A percentile compares a stretch with the other conserved stretches of the same genome.
These are phyloP conservation scores for Antitrichia curtipendula DNA, from an alignment of 225 moss, liverwort and hornwort genomes.

Conservation along the genomic window DNA sequence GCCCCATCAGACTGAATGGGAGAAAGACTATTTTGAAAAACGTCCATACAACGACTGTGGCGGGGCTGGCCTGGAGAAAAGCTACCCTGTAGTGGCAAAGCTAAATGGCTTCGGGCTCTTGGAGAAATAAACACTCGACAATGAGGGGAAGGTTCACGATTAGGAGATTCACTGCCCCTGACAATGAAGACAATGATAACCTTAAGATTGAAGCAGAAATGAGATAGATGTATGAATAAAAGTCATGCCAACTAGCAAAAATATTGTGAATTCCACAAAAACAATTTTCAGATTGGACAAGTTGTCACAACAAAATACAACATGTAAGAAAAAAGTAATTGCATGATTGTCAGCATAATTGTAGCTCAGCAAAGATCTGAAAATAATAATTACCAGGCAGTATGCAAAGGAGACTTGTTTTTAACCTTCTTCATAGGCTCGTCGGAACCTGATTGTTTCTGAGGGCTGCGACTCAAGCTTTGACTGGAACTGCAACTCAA, in stretches of 20 bases:
- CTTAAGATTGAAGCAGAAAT: not conserved
- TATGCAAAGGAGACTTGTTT: slow-evolving; percentile 28
- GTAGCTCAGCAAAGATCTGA: not conserved
- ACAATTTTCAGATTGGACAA: not conserved
- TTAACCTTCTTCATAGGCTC: slow-evolving; percentile 53
- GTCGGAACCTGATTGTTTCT: slow-evolving; percentile 30
- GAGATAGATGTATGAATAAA: not conserved
- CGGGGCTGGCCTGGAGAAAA: slow-evolving; percentile 6
- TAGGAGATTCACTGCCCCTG: slow-evolving; percentile 23
- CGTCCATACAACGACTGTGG: not conserved
- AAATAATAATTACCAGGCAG: slow-evolving; percentile 19
- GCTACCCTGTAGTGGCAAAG: slow-evolving; percentile 13
- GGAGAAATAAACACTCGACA: slow-evolving; percentile 11
- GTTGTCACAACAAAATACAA: not conserved
- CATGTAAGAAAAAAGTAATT: not conserved
- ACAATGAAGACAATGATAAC: not conserved
- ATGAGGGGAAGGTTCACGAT: slow-evolving; percentile 6
- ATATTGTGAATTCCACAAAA: not conserved
- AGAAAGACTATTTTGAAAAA: slow-evolving; percentile 29
- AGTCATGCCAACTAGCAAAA: not conserved
- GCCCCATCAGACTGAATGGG: slow-evolving; percentile 28
- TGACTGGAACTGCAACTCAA: slow-evolving; percentile 47
- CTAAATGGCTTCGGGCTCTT: slow-evolving; percentile 7
- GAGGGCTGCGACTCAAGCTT: slow-evolving; percentile 58
- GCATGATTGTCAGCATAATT: not conserved